A percentile compares a stretch with the other conserved stretches of the same genome.
Evolutionary conservation across 768 basidiomycete genomes (phyloP).

Genomic region (Termitomyces sp.): DNA sequence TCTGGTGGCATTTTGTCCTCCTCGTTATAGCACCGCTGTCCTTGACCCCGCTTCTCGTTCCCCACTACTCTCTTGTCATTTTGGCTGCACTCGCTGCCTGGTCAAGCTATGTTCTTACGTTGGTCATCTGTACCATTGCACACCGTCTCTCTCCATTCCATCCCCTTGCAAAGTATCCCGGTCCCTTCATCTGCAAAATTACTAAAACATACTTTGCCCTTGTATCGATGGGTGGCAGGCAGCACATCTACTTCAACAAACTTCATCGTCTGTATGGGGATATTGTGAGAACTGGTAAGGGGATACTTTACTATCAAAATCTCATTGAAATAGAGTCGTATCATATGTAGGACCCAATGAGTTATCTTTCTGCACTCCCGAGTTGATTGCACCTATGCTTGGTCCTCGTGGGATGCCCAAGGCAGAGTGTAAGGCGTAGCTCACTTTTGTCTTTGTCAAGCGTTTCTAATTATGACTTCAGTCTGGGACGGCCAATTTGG

Average conservation of each 20-base stretch:
- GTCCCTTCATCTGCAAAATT: constrained; percentile 34
- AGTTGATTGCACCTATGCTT: constrained; percentile 26
- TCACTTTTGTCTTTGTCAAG: constrained; percentile 12
- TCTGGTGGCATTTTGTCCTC: constrained; percentile 10
- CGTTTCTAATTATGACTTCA: constrained; percentile 2
- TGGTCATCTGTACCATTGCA: constrained; percentile 1
- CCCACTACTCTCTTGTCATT: not conserved
- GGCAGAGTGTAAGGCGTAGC: constrained; percentile 17
- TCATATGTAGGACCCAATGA: constrained; percentile 39
- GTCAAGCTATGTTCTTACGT: constrained; percentile 3
- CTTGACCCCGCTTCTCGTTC: not conserved
- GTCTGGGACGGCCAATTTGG: constrained; percentile 30
- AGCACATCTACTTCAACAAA: constrained; percentile 35
- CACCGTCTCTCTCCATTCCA: constrained; percentile 47
- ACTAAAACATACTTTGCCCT: constrained; percentile 32
- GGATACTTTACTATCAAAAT: not conserved
- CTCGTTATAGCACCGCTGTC: constrained; percentile 7
- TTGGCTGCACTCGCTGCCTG: constrained; percentile 5
- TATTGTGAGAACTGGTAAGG: constrained; percentile 50
- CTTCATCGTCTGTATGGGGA: constrained; percentile 50
- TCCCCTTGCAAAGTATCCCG: constrained; percentile 43
- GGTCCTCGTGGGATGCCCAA: constrained; percentile 37
- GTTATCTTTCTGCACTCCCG: constrained; percentile 32
- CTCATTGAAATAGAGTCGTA: not conserved
- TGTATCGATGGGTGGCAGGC: constrained; percentile 29